Evolutionary conservation across 768 basidiomycete genomes (phyloP).

Genomic region (Exsudoporus frostii): DNA sequence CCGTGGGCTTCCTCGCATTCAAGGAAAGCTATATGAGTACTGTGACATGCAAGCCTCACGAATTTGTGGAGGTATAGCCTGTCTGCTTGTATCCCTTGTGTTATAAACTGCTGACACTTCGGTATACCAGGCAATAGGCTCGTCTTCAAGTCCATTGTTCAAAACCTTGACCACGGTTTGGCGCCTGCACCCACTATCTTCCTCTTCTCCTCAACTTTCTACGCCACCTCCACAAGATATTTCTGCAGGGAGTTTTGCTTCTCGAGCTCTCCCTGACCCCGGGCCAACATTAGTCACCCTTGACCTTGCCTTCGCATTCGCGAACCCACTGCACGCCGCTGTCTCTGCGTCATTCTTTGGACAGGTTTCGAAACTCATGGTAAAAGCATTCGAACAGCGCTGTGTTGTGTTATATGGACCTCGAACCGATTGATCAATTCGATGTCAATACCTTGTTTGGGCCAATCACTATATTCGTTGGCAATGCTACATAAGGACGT

Average conservation of each 20-base stretch:
- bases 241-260: neutral
- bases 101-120: slow-evolving; percentile 7
- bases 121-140: slow-evolving; percentile 58
- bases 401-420: slow-evolving; percentile 71
- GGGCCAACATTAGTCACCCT: slow-evolving; percentile 79
- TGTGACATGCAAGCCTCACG: slow-evolving; percentile 75
- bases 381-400: slow-evolving; percentile 87
- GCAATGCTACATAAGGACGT: neutral
- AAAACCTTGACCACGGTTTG: slow-evolving; percentile 68
- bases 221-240: slow-evolving; percentile 7
- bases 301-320: slow-evolving; percentile 82
- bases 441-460: neutral
- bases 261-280: slow-evolving; percentile 12
- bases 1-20: slow-evolving; percentile 84
- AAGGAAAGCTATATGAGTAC: slow-evolving; percentile 83
- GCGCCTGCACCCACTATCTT: slow-evolving; percentile 62
- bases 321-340: slow-evolving; percentile 79
- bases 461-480: neutral
- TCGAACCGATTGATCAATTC: slow-evolving; percentile 20
- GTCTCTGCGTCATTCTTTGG: slow-evolving; percentile 86
- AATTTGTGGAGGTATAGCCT: slow-evolving; percentile 63
- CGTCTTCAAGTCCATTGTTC: slow-evolving; percentile 71
- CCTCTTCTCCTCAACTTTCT: slow-evolving; percentile 39
- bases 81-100: slow-evolving; percentile 1
- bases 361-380: slow-evolving; percentile 84